Base-by-base conservation (phyloP, 2,329 filamentous ascomycete species). In the Aspergillaceae sp. region DNA sequence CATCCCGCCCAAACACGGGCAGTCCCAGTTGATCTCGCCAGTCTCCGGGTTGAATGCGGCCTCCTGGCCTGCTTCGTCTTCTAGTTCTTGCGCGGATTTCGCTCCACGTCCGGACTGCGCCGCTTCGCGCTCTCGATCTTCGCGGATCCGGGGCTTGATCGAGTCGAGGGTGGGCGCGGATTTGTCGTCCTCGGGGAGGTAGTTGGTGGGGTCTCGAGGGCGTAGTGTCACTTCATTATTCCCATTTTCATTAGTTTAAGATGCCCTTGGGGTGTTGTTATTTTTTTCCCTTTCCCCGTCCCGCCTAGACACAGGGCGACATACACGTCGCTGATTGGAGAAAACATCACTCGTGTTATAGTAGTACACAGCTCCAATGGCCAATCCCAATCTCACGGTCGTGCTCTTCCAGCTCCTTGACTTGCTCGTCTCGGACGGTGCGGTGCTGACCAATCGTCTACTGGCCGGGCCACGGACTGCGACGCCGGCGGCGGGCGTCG, bases 21-120 rank as follows among this genome's bases (percentile, higher is more conserved):
- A 98, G 66, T 97, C 92, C 92, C 92, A 98, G 76, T 98, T 98
- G 72, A 98, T 98, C 77, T 98, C 92, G 57, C 92, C 92, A 7
- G 92, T 98, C 74, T 97, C 92, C 2, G 90, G 89, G 69, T 98
- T 94, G 74, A 97, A 98, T 1, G 92, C 92, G 46, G 88, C 92
- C 69, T 97, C 83, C 64, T 91, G 83, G 51, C 74, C 79, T 4
- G 88, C 89, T 67, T 96, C 89, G 49, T 87, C 80, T 66, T 95
- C 85, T 9, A 92, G 71, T 11, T 73, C 78, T 54, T 74, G 73
- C 32, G 79, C 69, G 5, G 70, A 42, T 63, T 65, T 47, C 60
- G 67, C 8, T 48, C 60, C 32, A 36, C 50, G 7, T 27, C 38
- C 38, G 50, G 41, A 19, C 19, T 43, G 57, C 46, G 30, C 51